phyloP scores from a whole-genome alignment of 805 yeast species.

The Starmerella apicola region DNA sequence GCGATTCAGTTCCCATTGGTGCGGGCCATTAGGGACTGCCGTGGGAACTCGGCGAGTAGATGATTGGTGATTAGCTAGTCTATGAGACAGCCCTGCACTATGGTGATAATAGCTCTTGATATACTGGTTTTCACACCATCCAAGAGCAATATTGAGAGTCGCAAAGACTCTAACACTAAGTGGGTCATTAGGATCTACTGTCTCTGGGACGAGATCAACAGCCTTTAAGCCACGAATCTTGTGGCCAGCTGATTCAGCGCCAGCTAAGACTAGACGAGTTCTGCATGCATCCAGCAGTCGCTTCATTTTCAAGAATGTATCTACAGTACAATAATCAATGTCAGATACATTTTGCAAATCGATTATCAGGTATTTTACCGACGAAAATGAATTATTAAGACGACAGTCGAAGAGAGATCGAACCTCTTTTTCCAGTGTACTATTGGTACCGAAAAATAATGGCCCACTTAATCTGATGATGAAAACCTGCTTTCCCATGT shows the following conservation, averaged over 20 bases:
- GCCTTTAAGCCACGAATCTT: constrained; percentile 64
- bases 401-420: constrained; percentile 29
- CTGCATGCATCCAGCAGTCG: constrained; percentile 58
- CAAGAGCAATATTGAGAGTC: constrained; percentile 75
- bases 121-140: constrained; percentile 93
- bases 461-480: constrained; percentile 79
- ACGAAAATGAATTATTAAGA: constrained; percentile 38
- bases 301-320: constrained; percentile 79
- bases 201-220: constrained; percentile 62
- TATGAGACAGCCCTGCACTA: constrained; percentile 1
- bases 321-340: constrained; percentile 91
- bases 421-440: constrained; percentile 71
- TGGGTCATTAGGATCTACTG: constrained; percentile 25
- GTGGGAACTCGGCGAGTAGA: neutral
- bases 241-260: constrained; percentile 55
- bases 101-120: constrained; percentile 43
- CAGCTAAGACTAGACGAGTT: constrained; percentile 64
- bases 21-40: neutral
- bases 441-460: constrained; percentile 89
- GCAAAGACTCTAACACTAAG: constrained; percentile 48
- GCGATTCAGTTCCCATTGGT: neutral
- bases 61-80: neutral
- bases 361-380: constrained; percentile 67
- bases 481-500: constrained; percentile 84
- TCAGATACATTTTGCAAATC: constrained; percentile 72